phyloP scores from a whole-genome alignment of 2,329 filamentous ascomycete species.

The Graphilbum sp. region DNA sequence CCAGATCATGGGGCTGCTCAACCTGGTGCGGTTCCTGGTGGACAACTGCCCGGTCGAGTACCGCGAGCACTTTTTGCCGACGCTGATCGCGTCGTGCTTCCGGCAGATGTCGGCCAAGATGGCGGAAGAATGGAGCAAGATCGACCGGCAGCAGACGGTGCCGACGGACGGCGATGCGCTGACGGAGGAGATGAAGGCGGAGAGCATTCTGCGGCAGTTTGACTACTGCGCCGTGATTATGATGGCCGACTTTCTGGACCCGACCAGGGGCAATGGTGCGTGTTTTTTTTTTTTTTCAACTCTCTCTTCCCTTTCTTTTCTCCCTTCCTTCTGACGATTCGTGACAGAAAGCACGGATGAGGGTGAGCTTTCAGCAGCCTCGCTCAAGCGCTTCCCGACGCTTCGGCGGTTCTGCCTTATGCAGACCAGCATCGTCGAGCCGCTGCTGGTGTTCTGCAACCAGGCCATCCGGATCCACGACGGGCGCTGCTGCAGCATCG shows the following conservation, averaged over 20 bases:
- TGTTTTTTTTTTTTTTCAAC: constrained; percentile 3
- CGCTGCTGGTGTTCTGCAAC: constrained; percentile 79
- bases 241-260: constrained; percentile 77
- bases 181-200: constrained; percentile 93
- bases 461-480: constrained; percentile 84
- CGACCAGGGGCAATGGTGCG: constrained; percentile 43
- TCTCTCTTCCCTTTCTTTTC: background rate
- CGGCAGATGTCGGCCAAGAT: constrained; percentile 78
- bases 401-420: constrained; percentile 73
- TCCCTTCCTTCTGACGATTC: too few species aligned
- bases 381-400: constrained; percentile 29
- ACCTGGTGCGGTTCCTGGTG: constrained; percentile 73
- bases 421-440: constrained; percentile 64
- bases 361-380: constrained; percentile 2
- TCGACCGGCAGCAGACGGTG: constrained; percentile 45
- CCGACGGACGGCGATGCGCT: constrained; percentile 60
- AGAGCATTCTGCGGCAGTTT: constrained; percentile 84
- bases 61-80: constrained; percentile 66
- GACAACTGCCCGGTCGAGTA: constrained; percentile 77
- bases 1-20: constrained; percentile 85
- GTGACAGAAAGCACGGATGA: background rate
- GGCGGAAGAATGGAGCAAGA: constrained; percentile 67
- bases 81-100: constrained; percentile 68
- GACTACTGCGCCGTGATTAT: constrained; percentile 87
- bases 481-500: constrained; percentile 70